Evolutionary conservation across 441 rosid genomes (phyloP).

Genomic region (Populus hybrid): DNA sequence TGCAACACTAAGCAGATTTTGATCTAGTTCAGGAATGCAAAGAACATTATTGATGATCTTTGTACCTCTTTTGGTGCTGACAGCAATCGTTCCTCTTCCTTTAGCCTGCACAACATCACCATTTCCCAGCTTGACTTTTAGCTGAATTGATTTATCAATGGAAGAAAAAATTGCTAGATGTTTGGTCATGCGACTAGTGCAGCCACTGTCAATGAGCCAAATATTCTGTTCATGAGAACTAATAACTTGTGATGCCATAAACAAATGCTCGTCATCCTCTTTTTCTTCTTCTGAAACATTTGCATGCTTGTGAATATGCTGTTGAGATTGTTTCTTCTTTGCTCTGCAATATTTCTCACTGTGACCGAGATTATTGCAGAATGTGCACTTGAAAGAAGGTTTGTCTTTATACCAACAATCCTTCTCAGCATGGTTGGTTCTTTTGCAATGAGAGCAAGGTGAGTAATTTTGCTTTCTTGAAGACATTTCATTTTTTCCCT

Average conservation of each 20-base stretch:
- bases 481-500: accelerated
- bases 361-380: accelerated
- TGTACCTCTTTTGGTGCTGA: background rate
- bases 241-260: accelerated
- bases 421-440: background rate
- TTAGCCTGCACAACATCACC: background rate
- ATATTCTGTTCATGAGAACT: accelerated
- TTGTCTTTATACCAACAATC: background rate
- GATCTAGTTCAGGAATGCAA: no score
- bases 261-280: no score
- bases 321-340: no score
- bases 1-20: no score
- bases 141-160: background rate
- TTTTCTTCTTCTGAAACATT: background rate
- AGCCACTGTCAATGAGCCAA: background rate
- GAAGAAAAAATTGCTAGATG: background rate
- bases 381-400: accelerated
- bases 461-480: accelerated
- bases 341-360: no score
- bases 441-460: background rate
- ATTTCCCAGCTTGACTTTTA: background rate
- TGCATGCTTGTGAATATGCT: no score
- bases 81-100: background rate
- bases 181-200: background rate
- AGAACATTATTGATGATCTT: no score